These are phyloP conservation scores for Allantophomopsis lycopodina DNA, from an alignment of 2,329 filamentous ascomycete genomes.

Conservation along the genomic window DNA sequence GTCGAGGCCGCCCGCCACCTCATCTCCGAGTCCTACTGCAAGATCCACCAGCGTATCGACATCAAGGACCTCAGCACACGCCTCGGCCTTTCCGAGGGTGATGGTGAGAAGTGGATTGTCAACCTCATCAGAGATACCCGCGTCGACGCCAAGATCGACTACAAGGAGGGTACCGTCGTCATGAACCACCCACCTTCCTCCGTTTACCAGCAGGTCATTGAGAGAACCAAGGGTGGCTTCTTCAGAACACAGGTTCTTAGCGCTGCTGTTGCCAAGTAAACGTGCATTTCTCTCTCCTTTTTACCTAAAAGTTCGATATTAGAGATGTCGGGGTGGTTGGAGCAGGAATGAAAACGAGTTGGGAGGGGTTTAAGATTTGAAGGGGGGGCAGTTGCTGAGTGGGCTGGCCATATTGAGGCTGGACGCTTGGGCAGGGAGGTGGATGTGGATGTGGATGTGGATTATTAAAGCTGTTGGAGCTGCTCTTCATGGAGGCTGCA, in stretches of 20 bases:
- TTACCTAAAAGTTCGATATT: too few species aligned
- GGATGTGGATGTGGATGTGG: too few species aligned
- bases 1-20: conserved; percentile 90
- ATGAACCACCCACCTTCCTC: conserved; percentile 99
- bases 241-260: conserved; percentile 94
- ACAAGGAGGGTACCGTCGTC: conserved; percentile 93
- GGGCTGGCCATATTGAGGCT: too few species aligned
- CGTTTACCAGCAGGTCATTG: conserved; percentile 98
- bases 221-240: conserved; percentile 97
- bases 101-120: conserved; percentile 99
- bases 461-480: too few species aligned
- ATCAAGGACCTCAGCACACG: conserved; percentile 92
- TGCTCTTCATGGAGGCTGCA: too few species aligned
- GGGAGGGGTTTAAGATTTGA: too few species aligned
- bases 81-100: conserved; percentile 81
- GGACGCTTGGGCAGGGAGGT: too few species aligned
- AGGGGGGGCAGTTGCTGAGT: too few species aligned
- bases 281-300: not conserved
- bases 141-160: conserved; percentile 98
- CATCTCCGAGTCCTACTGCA: conserved; percentile 98
- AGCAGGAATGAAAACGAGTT: too few species aligned
- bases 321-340: too few species aligned
- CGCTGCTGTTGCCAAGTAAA: conserved; percentile 21
- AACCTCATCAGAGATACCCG: conserved; percentile 97
- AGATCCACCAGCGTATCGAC: conserved; percentile 97